Evolutionary conservation across 495 filamentous ascomycete genomes (phyloP).

Genomic region (Monascus purpureus): DNA sequence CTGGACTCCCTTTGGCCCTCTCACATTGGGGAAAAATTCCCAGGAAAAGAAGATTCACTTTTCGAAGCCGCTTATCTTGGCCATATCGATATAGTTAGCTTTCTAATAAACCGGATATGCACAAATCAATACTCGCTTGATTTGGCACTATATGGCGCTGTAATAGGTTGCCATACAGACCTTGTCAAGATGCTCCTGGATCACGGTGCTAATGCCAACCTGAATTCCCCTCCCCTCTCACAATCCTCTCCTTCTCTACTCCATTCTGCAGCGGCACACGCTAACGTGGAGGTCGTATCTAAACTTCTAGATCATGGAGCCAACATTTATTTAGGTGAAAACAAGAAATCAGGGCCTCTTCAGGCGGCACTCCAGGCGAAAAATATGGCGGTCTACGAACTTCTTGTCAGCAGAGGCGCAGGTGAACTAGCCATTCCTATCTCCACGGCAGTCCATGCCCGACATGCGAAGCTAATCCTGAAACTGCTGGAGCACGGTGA

Average conservation of each 20-base stretch:
- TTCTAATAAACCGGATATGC: background rate
- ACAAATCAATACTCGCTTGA: background rate
- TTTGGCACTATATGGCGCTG: conserved; percentile 1
- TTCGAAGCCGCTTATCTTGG: background rate
- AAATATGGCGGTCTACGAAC: background rate
- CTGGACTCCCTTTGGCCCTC: background rate
- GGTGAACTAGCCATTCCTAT: background rate
- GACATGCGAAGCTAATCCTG: background rate
- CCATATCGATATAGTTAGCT: background rate
- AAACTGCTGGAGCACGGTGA: conserved; percentile 1
- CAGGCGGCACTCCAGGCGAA: background rate
- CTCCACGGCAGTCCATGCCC: conserved; percentile 1
- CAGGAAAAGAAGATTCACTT: background rate
- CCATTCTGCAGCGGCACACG: conserved; percentile 2
- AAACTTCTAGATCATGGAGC: conserved; percentile 5
- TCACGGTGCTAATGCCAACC: conserved; percentile 1
- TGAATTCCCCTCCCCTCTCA: background rate
- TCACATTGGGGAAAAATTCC: background rate
- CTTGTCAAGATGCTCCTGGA: conserved; percentile 1
- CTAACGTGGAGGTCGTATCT: conserved; percentile 2
- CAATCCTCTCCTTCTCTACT: conserved; percentile 2
- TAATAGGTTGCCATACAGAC: background rate
- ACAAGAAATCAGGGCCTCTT: conserved; percentile 1
- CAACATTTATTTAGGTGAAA: conserved; percentile 1
- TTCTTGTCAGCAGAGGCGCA: background rate